Percentiles rank a stretch among this genome's conserved stretches.
These are phyloP conservation scores for Moesziomyces globuligerus DNA, from an alignment of 1,284 basidiomycete species.

Conservation along the genomic window DNA sequence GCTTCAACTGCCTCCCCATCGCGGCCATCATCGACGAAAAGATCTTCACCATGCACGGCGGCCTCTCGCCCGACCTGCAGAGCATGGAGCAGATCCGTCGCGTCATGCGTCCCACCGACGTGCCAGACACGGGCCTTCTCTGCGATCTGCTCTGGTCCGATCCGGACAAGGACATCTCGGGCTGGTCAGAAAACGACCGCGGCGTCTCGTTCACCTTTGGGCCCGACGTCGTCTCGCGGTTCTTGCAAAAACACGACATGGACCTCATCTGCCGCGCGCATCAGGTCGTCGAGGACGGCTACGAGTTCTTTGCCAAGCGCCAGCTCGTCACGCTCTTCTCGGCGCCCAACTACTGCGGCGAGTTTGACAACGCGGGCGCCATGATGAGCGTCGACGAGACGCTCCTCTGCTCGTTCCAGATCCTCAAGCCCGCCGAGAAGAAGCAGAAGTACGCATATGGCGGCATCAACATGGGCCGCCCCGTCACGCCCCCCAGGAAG, in stretches of 20 bases:
- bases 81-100: slow-evolving; percentile 99
- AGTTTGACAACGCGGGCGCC: slow-evolving; percentile 98
- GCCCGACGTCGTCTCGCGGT: slow-evolving; percentile 95
- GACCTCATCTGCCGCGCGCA: slow-evolving; percentile 98
- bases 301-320: slow-evolving; percentile 98
- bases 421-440: slow-evolving; percentile 98
- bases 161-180: slow-evolving; percentile 98
- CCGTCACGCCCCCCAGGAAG: slow-evolving; percentile 72
- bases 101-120: slow-evolving; percentile 98
- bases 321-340: slow-evolving; percentile 97
- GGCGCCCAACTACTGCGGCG: slow-evolving; percentile 96
- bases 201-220: slow-evolving; percentile 99
- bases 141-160: slow-evolving; percentile 99
- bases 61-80: slow-evolving; percentile 94
- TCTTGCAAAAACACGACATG: slow-evolving; percentile 98
- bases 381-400: slow-evolving; percentile 99
- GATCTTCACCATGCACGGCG: slow-evolving; percentile 89
- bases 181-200: slow-evolving; percentile 99
- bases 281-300: slow-evolving; percentile 99
- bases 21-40: slow-evolving; percentile 97
- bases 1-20: slow-evolving; percentile 94
- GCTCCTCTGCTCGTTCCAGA: slow-evolving; percentile 91
- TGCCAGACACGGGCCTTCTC: slow-evolving; percentile 96
- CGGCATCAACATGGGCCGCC: slow-evolving; percentile 70
- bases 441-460: slow-evolving; percentile 79